Percentiles rank a stretch among this genome's conserved stretches.
These are phyloP conservation scores for Lolium multiflorum DNA, from an alignment of 176 grass and related monocot genomes.

Conservation along the genomic window DNA sequence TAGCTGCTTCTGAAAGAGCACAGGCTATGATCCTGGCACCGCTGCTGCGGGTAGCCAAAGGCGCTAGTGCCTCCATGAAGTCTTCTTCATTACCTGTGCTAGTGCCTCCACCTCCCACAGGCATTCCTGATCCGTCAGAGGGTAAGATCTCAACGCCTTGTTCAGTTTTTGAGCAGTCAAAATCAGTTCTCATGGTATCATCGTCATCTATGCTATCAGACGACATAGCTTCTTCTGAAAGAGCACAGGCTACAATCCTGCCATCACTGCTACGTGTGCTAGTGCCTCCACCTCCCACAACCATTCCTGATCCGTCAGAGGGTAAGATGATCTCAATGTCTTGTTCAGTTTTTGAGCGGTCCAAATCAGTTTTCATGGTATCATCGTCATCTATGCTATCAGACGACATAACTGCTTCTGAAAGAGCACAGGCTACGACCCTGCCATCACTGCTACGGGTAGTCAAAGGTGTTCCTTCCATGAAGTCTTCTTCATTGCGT, in stretches of 20 bases:
- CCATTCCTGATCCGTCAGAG: conserved; percentile 32
- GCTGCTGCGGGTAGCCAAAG: neutral
- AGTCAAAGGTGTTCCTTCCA: neutral
- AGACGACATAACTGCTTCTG: conserved; percentile 32
- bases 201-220: neutral
- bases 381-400: neutral
- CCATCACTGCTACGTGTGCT: neutral
- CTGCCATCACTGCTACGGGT: conserved; percentile 5
- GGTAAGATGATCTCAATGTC: neutral
- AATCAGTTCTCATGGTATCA: neutral
- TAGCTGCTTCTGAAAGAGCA: conserved; percentile 44
- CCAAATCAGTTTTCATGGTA: neutral
- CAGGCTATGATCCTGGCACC: neutral
- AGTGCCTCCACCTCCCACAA: neutral
- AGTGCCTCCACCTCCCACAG: neutral
- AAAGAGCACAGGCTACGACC: conserved; percentile 5
- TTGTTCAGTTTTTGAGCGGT: conserved; percentile 24
- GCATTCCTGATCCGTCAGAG: conserved; percentile 32
- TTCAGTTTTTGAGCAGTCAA: conserved; percentile 19
- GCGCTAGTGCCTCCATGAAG: too few relatives aligned
- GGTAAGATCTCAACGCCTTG: neutral
- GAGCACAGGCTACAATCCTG: neutral
- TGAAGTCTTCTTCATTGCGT: neutral
- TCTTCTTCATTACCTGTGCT: neutral
- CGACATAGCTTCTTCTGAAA: conserved; percentile 35